Evolutionary conservation across 371 early-diverging fungal species (phyloP), one percentile per base, ranked within the genome.

Genomic region (Syncephalastrum sp.): DNA sequence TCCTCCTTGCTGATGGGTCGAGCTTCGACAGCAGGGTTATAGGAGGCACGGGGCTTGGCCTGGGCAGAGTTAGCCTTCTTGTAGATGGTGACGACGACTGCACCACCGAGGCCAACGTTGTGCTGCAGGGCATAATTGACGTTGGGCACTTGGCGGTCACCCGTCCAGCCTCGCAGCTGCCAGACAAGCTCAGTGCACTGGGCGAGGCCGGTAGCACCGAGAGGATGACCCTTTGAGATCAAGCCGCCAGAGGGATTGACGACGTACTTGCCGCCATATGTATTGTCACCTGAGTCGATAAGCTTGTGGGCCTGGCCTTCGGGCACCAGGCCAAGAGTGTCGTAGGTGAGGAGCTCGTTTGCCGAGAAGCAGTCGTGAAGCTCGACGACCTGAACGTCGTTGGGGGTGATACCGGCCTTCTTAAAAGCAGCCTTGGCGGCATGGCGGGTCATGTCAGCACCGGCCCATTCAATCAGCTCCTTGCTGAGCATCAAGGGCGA

Each of bases 361-460:
- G 87, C 84, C 15, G 85, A 82, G 72, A 88, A 90, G 71, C 89
- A 90, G 64, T 90, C 90, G 64, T 90, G 90, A 23, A 90, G 70
- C 60, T 90, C 90, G 42, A 88, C 75, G n/a, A 88, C 86, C 56
- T 79, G 72, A 12, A 90, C 79, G 57, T 88, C 84, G 3, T 70
- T 66, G 27, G 82, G 57, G 51, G 77, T 73, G 48, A 87, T 82
- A 1, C 79, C 76, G 13, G 88, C 83, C 64, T 75, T 68, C 53
- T 71, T 47, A 59, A 70, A 84, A 23, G 80, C 82, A n/a, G 77
- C 65, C 42, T 61, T 23, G 15, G 84, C 84, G 47, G 87, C 90
- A 45, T 68, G 67, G 46, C 85, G 70, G 42, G 88, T 86, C 87
- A 89, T 87, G 51, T 86, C 84, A 44, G 73, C 72, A 29, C 89